These are phyloP conservation scores for Nakataea oryzae DNA, from an alignment of 2,329 filamentous ascomycete genomes.

Conservation along the genomic window DNA sequence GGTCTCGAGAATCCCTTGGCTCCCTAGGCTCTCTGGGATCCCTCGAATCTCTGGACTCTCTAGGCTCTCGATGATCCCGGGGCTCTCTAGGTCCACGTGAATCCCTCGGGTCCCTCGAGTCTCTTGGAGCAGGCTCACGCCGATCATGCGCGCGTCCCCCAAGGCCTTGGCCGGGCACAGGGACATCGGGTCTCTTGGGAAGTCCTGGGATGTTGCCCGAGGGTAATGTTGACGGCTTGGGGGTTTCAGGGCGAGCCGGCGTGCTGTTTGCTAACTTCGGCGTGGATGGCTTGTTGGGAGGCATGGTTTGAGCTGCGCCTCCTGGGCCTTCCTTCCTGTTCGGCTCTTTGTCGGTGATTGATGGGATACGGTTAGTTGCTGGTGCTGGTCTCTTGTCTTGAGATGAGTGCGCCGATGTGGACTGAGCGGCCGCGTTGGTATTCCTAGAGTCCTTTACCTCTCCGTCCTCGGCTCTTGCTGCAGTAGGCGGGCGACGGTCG, in stretches of 20 bases:
- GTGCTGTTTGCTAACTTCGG: slow-evolving; percentile 12
- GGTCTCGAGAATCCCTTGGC: slow-evolving; percentile 20
- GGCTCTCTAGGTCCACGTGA: slow-evolving; percentile 20
- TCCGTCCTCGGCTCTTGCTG: slow-evolving; percentile 56
- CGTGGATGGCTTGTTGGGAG: slow-evolving; percentile 16
- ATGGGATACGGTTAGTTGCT: slow-evolving; percentile 6
- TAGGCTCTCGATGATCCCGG: slow-evolving; percentile 23
- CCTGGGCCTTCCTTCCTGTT: slow-evolving; percentile 10
- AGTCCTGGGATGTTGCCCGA: slow-evolving; percentile 13
- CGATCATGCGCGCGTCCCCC: slow-evolving; percentile 13
- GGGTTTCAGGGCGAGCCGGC: slow-evolving; percentile 18
- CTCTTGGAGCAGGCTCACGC: slow-evolving; percentile 11
- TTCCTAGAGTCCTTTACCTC: slow-evolving; percentile 55
- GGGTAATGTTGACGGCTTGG: slow-evolving; percentile 22
- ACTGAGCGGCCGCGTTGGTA: slow-evolving; percentile 10
- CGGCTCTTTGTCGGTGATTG: slow-evolving; percentile 12
- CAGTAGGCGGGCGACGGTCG: slow-evolving; percentile 6
- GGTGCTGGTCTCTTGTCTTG: slow-evolving; percentile 9
- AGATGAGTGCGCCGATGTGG: slow-evolving; percentile 12
- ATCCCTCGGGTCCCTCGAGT: slow-evolving; percentile 20
- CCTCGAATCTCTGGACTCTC: slow-evolving; percentile 25
- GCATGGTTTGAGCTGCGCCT: slow-evolving; percentile 6
- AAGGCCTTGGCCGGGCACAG: slow-evolving; percentile 12
- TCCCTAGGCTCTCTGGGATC: slow-evolving; percentile 24
- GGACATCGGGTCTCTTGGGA: slow-evolving; percentile 18